Evolutionary conservation across 108 stramenopile species (phyloP), one percentile per base, ranked within the genome.

Genomic region (Parietichytrium sp.): DNA sequence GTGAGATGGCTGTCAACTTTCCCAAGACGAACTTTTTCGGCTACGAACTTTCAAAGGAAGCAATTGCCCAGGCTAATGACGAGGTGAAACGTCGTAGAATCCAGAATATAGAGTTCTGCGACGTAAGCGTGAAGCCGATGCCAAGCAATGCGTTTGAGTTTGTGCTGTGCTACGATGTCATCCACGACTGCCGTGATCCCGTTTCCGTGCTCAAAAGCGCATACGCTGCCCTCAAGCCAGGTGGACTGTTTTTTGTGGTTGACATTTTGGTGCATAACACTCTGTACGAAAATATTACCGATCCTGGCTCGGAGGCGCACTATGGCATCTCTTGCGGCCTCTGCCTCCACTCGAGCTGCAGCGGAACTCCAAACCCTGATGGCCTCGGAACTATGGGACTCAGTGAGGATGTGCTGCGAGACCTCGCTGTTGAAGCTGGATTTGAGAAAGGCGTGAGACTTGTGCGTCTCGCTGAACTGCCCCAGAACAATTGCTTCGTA

Each of bases 381-480:
- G n/a, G n/a, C n/a, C n/a, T n/a, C n/a, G 61, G 61, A 33, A 72
- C 61, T n/a, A 33, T 72, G 61, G 61, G 61, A 2, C 61, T 72
- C 20, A 36, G 33, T 12, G 38, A 36, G 13, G 3, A 20, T 8
- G 42, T 72, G 38, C 12, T 72, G 10, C 6, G n/a, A 16, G 45
- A 72, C 4, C 13, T 33, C 16, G 6, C 45, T 8, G 29, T n/a
- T 13, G 20, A 27, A 16, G 61, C 61, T 27, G 61, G 61, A 33
- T 72, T 72, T 2, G 61, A 45, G 33, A 20, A 47, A n/a, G n/a
- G n/a, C n/a, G n/a, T n/a, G n/a, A n/a, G n/a, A n/a, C n/a, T n/a
- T n/a, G n/a, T n/a, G n/a, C n/a, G n/a, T n/a, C n/a, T n/a, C n/a
- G n/a, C n/a, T n/a, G n/a, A n/a, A n/a, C n/a, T n/a, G n/a, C n/a